A percentile compares a stretch with the other conserved stretches of the same genome.
phyloP scores from a whole-genome alignment of 2,329 filamentous ascomycete genomes.

The Exophiala phaeomuriformis region DNA sequence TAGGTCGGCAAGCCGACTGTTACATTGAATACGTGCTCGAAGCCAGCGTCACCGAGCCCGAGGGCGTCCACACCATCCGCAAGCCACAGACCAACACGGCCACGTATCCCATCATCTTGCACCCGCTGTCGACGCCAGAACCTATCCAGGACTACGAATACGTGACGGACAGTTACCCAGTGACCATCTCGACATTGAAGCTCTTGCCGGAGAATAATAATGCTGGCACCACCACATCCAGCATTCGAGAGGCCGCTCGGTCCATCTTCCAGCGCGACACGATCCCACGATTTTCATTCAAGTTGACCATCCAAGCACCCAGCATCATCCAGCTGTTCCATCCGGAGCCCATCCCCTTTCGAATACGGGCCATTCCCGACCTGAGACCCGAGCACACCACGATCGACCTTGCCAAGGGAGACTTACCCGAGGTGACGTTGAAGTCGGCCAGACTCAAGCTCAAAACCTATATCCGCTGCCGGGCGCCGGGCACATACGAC shows the following conservation, averaged over 20 bases:
- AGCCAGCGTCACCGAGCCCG: slow-evolving; percentile 19
- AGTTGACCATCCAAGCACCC: slow-evolving; percentile 14
- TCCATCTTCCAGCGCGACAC: slow-evolving; percentile 21
- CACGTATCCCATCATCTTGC: slow-evolving; percentile 18
- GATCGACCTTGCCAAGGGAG: slow-evolving; percentile 10
- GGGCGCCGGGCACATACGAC: slow-evolving; percentile 11
- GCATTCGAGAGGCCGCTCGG: slow-evolving; percentile 18
- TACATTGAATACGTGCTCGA: slow-evolving; percentile 26
- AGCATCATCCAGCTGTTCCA: slow-evolving; percentile 19
- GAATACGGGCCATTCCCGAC: slow-evolving; percentile 13
- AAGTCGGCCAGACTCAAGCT: slow-evolving; percentile 16
- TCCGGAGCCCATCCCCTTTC: slow-evolving; percentile 15
- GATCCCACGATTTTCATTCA: slow-evolving; percentile 21
- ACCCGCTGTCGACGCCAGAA: slow-evolving; percentile 18
- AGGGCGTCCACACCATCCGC: slow-evolving; percentile 18
- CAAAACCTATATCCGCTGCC: slow-evolving; percentile 13
- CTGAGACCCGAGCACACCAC: slow-evolving; percentile 9
- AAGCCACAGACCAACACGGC: slow-evolving; percentile 15
- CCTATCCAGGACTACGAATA: slow-evolving; percentile 17
- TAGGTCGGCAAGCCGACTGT: slow-evolving; percentile 14
- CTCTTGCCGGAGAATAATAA: slow-evolving; percentile 18
- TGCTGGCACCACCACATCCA: slow-evolving; percentile 10
- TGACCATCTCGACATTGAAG: slow-evolving; percentile 21
- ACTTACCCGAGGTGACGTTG: slow-evolving; percentile 8
- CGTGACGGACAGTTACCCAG: slow-evolving; percentile 3